Conservation (phyloP, 1,284 basidiomycete genomes). For the Hymenochaete sp. region DNA sequence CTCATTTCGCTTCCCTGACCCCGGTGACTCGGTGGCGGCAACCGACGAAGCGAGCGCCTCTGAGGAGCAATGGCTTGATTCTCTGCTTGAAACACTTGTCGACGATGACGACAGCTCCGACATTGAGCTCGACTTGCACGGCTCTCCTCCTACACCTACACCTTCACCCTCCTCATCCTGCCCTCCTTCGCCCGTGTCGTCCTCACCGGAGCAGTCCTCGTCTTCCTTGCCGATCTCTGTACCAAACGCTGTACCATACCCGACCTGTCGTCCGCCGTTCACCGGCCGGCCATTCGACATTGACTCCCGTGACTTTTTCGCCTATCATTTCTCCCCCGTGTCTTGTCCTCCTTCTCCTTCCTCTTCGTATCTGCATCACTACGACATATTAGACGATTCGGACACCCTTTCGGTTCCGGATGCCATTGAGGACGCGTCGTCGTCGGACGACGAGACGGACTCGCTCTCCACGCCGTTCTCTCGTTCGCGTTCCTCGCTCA, state of each 20-base stretch:
- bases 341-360: conserved; percentile 43
- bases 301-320: conserved; percentile 13
- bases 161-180: conserved; percentile 29
- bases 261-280: conserved; percentile 15
- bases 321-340: conserved; percentile 38
- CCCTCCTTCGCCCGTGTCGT: not conserved
- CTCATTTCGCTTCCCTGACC: conserved; percentile 72
- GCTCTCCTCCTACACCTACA: conserved; percentile 58
- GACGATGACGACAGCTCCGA: conserved; percentile 47
- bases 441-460: conserved; percentile 61
- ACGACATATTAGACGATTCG: conserved; percentile 20
- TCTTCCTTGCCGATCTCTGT: conserved; percentile 32
- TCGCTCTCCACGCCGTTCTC: conserved; percentile 45
- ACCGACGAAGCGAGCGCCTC: conserved; percentile 34
- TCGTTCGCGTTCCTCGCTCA: conserved; percentile 36
- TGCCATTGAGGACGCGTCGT: conserved; percentile 72
- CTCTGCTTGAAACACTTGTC: conserved; percentile 59
- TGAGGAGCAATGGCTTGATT: conserved; percentile 73
- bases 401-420: conserved; percentile 59
- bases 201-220: conserved; percentile 32
- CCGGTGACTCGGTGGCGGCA: conserved; percentile 42
- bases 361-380: conserved; percentile 22
- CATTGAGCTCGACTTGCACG: conserved; percentile 35
- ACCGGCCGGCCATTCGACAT: conserved; percentile 7
- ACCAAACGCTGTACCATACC: conserved; percentile 33